Conservation (phyloP, 140 eudicot genomes). For the Stevia rebaudiana region DNA sequence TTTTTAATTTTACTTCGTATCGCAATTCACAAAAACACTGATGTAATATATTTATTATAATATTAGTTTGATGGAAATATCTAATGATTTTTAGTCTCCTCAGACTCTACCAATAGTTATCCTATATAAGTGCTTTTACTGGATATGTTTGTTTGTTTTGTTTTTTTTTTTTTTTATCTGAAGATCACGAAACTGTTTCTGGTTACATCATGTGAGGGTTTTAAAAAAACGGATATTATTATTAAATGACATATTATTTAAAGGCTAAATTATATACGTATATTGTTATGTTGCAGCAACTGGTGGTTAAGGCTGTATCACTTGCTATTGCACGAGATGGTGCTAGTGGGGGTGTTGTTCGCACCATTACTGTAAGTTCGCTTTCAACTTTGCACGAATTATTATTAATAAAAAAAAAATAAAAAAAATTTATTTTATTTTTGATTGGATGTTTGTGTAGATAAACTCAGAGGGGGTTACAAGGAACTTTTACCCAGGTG, state of each 20-base stretch:
- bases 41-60: too few relatives aligned
- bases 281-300: conserved; percentile 35
- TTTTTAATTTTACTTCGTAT: not conserved
- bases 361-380: conserved; percentile 78
- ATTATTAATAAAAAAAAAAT: too few relatives aligned
- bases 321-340: conserved; percentile 96
- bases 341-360: conserved; percentile 91
- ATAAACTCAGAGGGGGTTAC: conserved; percentile 71
- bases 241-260: not conserved
- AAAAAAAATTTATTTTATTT: too few relatives aligned
- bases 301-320: conserved; percentile 85
- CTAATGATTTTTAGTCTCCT: not conserved
- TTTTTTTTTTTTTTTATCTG: too few relatives aligned
- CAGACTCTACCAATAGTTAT: too few relatives aligned
- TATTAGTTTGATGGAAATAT: too few relatives aligned
- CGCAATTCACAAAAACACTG: not conserved
- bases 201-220: not conserved
- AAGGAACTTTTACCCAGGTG: conserved; percentile 82
- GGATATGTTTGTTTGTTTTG: too few relatives aligned
- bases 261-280: not conserved
- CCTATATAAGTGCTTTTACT: too few relatives aligned
- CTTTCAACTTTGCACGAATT: too few relatives aligned
- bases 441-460: conserved; percentile 28
- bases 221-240: not conserved
- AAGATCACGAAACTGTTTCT: not conserved